Base-by-base conservation (phyloP, 345 rosid genomes). In the Heritiera fomes region DNA sequence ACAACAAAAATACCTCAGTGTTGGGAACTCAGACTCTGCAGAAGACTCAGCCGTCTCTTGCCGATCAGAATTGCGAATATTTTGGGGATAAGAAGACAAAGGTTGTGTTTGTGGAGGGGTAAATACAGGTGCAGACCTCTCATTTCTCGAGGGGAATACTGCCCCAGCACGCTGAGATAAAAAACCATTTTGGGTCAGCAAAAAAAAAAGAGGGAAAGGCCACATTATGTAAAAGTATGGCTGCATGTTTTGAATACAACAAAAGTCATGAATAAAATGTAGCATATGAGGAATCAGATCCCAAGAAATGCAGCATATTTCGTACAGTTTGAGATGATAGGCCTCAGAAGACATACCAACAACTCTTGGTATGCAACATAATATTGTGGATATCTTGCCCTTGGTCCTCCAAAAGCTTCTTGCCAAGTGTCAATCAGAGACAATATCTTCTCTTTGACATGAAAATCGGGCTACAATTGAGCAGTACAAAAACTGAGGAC, bases 341-440 rank as follows among this genome's bases (percentile, higher is more conserved):
- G 34, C 75, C 66, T 81, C 66, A 40, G 61, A 64, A 81, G 58
- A 83, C 91, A 38, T 91, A 97, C 99, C 99, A 94, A 80, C 86
- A 97, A 87, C 85, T 97, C 99, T 84, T 94, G 99, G 85, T 97
- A 97, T 81, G 93, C 98, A 40, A 92, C 91, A 90, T 87, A 94
- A 83, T 94, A 97, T 82, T 97, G 99, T 53, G 99, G 96, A 91
- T 93, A 94, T 92, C 98, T 94, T 73, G 99, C 94, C 85, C 96
- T 91, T 38, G 98, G 82, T 55, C 98, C 98, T 77, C 98, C 99
- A 83, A 97, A 97, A 72, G 98, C 98, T 86, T 97, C 99, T 93
- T 97, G 99, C 99, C 99, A 97, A 53, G 97, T 97, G 80, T 94
- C 99, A 55, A 97, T 87, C 73, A 97, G 89, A 76, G 78, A 86